These are phyloP conservation scores for Cyberlindnera sargentensis DNA, from an alignment of 805 yeast genomes.

Conservation along the genomic window DNA sequence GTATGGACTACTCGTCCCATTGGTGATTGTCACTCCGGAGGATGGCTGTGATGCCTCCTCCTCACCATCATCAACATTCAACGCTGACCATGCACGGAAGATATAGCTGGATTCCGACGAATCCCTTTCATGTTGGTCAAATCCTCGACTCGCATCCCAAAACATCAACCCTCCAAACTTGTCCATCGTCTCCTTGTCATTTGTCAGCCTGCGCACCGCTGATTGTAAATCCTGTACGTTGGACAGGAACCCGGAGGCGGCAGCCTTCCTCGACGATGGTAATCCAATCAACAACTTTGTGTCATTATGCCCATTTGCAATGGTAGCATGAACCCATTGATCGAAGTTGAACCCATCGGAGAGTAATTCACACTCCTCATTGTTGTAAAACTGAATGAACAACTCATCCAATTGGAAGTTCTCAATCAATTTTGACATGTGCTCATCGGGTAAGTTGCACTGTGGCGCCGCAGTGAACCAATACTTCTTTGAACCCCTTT, in stretches of 20 bases:
- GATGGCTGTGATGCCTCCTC: not conserved
- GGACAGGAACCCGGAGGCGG: conserved; percentile 49
- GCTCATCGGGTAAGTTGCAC: conserved; percentile 64
- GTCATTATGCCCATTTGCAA: conserved; percentile 28
- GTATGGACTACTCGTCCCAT: not conserved
- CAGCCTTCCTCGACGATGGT: conserved; percentile 48
- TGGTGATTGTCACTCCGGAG: conserved; percentile 10
- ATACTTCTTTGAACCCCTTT: conserved; percentile 41
- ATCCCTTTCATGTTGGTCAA: conserved; percentile 30
- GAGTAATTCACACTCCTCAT: conserved; percentile 39
- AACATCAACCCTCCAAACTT: conserved; percentile 80
- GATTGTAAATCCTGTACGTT: conserved; percentile 28
- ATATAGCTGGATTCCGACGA: conserved; percentile 23
- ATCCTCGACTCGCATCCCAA: conserved; percentile 88
- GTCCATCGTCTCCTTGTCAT: conserved; percentile 1
- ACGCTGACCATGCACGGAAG: conserved; percentile 16
- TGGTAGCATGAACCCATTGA: conserved; percentile 35
- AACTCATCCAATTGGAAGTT: conserved; percentile 54
- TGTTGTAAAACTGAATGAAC: conserved; percentile 75
- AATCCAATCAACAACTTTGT: conserved; percentile 56
- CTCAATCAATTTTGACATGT: conserved; percentile 40
- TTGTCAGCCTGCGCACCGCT: conserved; percentile 20
- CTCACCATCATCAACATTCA: conserved; percentile 7
- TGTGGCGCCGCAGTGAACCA: conserved; percentile 76
- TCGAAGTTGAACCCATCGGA: conserved; percentile 40